These are phyloP conservation scores for Penicillium sp. DNA, from an alignment of 2,329 filamentous ascomycete species.

Conservation along the genomic window DNA sequence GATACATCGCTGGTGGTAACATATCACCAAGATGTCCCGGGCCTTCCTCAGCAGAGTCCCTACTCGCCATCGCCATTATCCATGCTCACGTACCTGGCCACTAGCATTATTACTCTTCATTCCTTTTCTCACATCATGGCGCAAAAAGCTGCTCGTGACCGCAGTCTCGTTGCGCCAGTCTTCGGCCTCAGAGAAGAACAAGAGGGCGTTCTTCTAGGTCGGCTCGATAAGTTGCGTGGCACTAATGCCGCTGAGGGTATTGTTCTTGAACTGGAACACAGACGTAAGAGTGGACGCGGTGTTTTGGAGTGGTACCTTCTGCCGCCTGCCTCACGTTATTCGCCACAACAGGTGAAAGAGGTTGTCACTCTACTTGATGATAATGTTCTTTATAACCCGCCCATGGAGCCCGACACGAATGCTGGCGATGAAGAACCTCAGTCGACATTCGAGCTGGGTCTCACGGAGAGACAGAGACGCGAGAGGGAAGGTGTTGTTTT, in stretches of 20 bases:
- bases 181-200: slow-evolving; percentile 75
- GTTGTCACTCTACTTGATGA: slow-evolving; percentile 67
- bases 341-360: slow-evolving; percentile 49
- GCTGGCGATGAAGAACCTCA: slow-evolving; percentile 57
- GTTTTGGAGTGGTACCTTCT: slow-evolving; percentile 69
- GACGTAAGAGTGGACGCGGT: slow-evolving; percentile 75
- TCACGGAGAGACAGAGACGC: slow-evolving; percentile 85
- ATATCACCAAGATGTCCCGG: slow-evolving; percentile 79
- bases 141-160: slow-evolving; percentile 70
- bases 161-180: slow-evolving; percentile 70
- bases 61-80: slow-evolving; percentile 67
- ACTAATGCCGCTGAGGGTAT: slow-evolving; percentile 54
- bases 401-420: slow-evolving; percentile 41
- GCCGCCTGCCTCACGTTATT: slow-evolving; percentile 46
- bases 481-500: slow-evolving; percentile 87
- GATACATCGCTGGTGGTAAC: slow-evolving; percentile 69
- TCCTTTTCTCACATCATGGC: slow-evolving; percentile 73
- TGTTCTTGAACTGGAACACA: slow-evolving; percentile 81
- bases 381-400: slow-evolving; percentile 65
- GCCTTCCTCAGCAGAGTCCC: slow-evolving; percentile 37
- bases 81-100: slow-evolving; percentile 80
- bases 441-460: slow-evolving; percentile 78
- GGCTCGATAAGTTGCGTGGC: slow-evolving; percentile 42
- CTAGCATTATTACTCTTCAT: slow-evolving; percentile 72
- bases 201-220: slow-evolving; percentile 74